phyloP scores from a whole-genome alignment of 2,329 filamentous ascomycete genomes.

The Sporothrix variecibatus region DNA sequence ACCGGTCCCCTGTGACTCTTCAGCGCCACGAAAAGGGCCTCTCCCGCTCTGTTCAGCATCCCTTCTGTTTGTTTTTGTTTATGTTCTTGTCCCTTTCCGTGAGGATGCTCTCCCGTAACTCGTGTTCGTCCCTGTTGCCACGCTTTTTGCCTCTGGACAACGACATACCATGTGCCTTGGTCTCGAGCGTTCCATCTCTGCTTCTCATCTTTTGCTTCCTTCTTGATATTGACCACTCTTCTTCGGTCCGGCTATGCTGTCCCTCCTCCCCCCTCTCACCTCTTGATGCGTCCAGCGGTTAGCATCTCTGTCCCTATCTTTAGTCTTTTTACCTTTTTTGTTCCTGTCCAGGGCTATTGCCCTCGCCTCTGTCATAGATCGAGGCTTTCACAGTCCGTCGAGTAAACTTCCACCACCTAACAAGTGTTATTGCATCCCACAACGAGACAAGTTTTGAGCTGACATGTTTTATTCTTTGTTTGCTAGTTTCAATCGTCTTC shows the following conservation, averaged over 20 bases:
- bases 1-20: neutral
- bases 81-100: neutral
- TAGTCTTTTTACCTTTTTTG: neutral
- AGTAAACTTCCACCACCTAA: neutral
- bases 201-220: neutral
- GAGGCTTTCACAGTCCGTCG: neutral
- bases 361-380: neutral
- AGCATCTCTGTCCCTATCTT: neutral
- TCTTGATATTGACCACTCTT: neutral
- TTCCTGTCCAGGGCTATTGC: neutral
- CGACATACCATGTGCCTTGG: neutral
- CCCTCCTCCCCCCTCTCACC: neutral
- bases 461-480: neutral
- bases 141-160: neutral
- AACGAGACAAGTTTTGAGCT: neutral
- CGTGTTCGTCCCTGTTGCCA: neutral
- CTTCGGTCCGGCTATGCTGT: neutral
- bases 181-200: neutral
- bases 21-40: neutral
- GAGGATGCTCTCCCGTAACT: neutral
- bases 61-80: conserved; percentile 2
- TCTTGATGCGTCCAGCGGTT: neutral
- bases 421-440: neutral
- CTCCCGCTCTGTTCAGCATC: neutral
- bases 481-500: neutral